A percentile compares a stretch with the other conserved stretches of the same genome.
Conservation (phyloP, 768 basidiomycete species). For the Coprinopsis sp. region DNA sequence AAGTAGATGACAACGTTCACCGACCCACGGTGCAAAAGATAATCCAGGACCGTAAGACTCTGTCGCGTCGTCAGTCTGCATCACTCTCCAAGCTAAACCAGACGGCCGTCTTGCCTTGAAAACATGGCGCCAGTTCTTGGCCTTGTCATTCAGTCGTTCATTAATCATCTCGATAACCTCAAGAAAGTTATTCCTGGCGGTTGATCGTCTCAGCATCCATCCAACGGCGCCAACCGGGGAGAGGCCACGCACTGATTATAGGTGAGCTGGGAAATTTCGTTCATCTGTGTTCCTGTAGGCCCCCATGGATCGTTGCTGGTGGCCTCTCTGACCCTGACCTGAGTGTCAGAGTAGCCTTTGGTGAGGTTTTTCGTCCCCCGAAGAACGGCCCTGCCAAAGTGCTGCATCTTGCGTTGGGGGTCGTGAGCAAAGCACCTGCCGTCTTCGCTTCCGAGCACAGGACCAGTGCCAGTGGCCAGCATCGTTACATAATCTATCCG, state of each 20-base stretch:
- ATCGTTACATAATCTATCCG: too few relatives aligned
- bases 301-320: slow-evolving; percentile 99
- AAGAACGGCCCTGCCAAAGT: slow-evolving; percentile 80
- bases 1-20: slow-evolving; percentile 99
- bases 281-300: slow-evolving; percentile 97
- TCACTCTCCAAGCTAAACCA: too few relatives aligned
- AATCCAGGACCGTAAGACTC: slow-evolving; percentile 93
- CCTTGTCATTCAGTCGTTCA: slow-evolving; percentile 97
- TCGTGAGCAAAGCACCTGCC: too few relatives aligned
- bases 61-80: too few relatives aligned
- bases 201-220: not conserved
- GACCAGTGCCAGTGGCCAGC: too few relatives aligned
- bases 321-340: slow-evolving; percentile 93
- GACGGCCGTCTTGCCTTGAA: slow-evolving; percentile 84
- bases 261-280: slow-evolving; percentile 94
- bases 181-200: slow-evolving; percentile 88
- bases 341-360: slow-evolving; percentile 91
- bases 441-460: too few relatives aligned
- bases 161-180: slow-evolving; percentile 99
- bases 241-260: slow-evolving; percentile 81
- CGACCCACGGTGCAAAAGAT: slow-evolving; percentile 91
- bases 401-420: too few relatives aligned
- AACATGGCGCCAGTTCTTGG: slow-evolving; percentile 99
- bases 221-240: not conserved
- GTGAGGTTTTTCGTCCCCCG: slow-evolving; percentile 95